phyloP scores from a whole-genome alignment of 169 alveolate genomes.

The Cyclospora cayetanensis region DNA sequence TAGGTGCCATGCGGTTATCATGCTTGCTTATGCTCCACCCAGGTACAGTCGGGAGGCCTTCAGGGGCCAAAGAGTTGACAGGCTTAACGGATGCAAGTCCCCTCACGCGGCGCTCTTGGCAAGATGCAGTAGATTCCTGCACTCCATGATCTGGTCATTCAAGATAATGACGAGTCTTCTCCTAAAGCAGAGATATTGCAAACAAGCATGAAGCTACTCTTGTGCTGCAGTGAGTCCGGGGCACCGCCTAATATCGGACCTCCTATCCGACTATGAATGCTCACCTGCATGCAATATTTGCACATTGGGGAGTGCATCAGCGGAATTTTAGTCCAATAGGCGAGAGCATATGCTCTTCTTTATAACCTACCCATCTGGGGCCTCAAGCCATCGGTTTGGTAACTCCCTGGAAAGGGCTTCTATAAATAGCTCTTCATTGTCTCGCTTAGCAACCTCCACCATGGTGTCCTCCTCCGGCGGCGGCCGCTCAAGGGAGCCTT shows the following conservation, averaged over 20 bases:
- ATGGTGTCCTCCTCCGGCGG: background rate
- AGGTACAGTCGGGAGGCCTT: background rate
- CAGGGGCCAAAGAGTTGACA: background rate
- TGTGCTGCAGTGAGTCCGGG: no score
- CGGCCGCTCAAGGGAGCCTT: no score
- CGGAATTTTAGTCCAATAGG: no score
- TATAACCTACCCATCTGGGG: conserved; percentile 60
- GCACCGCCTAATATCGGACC: no score
- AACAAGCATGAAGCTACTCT: no score
- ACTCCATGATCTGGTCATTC: conserved; percentile 38
- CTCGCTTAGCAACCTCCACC: background rate
- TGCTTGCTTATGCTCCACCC: no score
- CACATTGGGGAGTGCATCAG: no score
- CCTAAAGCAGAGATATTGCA: background rate
- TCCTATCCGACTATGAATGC: no score
- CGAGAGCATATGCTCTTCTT: no score
- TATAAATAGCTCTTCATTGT: conserved; percentile 23
- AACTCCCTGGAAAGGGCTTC: background rate
- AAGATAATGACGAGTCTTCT: conserved; percentile 19
- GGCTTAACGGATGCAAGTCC: background rate
- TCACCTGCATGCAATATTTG: no score
- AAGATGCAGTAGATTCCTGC: conserved; percentile 42
- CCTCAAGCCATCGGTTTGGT: conserved; percentile 41
- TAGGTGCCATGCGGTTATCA: no score
- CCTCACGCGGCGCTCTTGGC: conserved; percentile 35